Evolutionary conservation across 2,329 filamentous ascomycete species (phyloP).

Genomic region (Diaporthe nobilis): DNA sequence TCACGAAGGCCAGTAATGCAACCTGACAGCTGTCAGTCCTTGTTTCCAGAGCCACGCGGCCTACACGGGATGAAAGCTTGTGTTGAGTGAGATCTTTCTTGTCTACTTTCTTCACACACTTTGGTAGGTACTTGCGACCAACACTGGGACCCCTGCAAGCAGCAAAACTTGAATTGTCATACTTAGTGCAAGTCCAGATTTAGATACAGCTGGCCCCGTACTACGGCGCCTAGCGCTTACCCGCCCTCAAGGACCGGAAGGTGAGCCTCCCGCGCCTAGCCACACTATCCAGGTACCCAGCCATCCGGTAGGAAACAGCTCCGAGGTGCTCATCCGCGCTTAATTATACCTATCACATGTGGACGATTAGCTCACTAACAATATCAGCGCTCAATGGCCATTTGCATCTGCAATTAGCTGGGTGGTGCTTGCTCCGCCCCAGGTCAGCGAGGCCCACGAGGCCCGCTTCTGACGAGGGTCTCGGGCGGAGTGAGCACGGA

Average conservation of each 20-base stretch:
- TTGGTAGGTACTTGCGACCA: background rate
- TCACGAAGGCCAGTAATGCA: background rate
- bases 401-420: background rate
- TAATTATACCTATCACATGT: background rate
- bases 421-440: conserved; percentile 22
- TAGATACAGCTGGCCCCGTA: background rate
- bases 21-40: background rate
- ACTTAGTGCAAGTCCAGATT: background rate
- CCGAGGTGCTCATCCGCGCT: background rate
- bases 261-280: conserved; percentile 25
- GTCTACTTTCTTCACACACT: too few species aligned
- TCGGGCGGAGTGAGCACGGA: background rate
- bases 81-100: background rate
- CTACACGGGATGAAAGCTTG: background rate
- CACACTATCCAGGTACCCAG: conserved; percentile 13
- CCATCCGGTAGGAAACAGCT: background rate
- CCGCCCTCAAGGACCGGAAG: conserved; percentile 21
- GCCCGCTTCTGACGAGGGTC: background rate
- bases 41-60: background rate
- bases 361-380: background rate
- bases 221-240: conserved; percentile 10
- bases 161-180: background rate
- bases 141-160: background rate
- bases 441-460: conserved; percentile 1
- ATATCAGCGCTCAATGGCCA: background rate